Evolutionary conservation across 768 basidiomycete genomes (phyloP).

Genomic region (Collybiopsis confluens): DNA sequence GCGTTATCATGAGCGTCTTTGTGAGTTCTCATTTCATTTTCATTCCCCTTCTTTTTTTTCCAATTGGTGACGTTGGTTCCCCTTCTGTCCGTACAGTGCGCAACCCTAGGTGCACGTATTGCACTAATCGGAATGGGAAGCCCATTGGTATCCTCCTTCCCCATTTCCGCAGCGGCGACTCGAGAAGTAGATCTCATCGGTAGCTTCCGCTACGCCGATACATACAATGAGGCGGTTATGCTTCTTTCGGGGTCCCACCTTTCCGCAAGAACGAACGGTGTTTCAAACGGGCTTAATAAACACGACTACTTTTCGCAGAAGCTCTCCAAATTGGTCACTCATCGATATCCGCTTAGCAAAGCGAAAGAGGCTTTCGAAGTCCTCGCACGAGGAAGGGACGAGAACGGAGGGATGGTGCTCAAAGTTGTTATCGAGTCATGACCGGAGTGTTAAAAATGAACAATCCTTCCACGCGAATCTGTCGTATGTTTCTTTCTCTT

Average conservation of each 20-base stretch:
- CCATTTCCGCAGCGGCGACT: constrained; percentile 76
- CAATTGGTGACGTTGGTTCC: constrained; percentile 10
- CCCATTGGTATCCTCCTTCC: constrained; percentile 64
- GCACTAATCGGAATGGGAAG: constrained; percentile 97
- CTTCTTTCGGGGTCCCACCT: constrained; percentile 41
- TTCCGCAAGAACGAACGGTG: neutral
- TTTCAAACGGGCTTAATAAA: neutral
- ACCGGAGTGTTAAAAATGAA: too few species aligned
- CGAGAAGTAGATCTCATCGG: constrained; percentile 93
- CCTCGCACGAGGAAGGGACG: constrained; percentile 72
- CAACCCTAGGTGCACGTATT: constrained; percentile 81
- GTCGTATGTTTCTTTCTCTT: neutral
- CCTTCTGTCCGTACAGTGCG: constrained; percentile 49
- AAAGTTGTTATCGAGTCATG: constrained; percentile 77
- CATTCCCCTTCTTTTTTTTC: neutral
- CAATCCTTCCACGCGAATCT: too few species aligned
- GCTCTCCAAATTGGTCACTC: constrained; percentile 64
- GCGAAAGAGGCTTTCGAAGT: constrained; percentile 79
- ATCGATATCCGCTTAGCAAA: constrained; percentile 63
- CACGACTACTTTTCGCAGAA: constrained; percentile 2
- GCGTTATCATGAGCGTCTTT: constrained; percentile 87
- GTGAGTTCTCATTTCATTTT: constrained; percentile 44
- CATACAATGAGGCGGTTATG: constrained; percentile 81
- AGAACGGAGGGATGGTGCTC: constrained; percentile 76
- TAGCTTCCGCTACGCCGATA: constrained; percentile 88